Evolutionary conservation across 768 basidiomycete genomes (phyloP).

Genomic region (Leccinum subtestaceum): DNA sequence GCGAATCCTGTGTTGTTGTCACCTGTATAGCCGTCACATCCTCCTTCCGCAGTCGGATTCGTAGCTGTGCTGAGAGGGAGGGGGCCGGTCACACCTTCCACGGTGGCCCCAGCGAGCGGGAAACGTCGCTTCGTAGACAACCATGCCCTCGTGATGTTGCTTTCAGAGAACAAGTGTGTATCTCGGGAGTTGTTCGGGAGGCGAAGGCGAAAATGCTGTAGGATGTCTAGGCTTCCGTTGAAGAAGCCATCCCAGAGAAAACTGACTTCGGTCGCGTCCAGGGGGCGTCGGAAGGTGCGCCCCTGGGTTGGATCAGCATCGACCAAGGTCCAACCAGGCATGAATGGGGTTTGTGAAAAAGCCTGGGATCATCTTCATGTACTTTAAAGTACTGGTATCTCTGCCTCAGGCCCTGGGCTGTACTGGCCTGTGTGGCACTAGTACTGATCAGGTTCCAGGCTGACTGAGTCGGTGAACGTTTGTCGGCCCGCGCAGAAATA

Average conservation of each 20-base stretch:
- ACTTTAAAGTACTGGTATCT: background rate
- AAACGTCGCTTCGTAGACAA: conserved; percentile 43
- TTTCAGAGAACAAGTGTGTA: conserved; percentile 23
- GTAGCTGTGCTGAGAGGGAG: background rate
- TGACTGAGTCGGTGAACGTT: background rate
- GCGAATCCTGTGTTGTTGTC: background rate
- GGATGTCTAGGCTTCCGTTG: conserved; percentile 42
- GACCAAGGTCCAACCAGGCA: too few species aligned
- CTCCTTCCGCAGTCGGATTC: background rate
- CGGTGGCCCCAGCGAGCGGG: conserved; percentile 46
- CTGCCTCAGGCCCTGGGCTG: background rate
- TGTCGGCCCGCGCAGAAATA: background rate
- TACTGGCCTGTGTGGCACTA: background rate
- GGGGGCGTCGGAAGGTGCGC: conserved; percentile 32
- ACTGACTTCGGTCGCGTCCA: conserved; percentile 39
- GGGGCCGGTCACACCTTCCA: conserved; percentile 23
- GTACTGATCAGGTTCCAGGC: background rate
- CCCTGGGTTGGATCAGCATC: too few species aligned
- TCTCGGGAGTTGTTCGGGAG: conserved; percentile 29
- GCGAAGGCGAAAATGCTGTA: conserved; percentile 31
- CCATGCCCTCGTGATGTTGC: conserved; percentile 46
- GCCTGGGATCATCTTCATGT: background rate
- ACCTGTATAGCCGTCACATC: background rate
- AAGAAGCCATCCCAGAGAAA: conserved; percentile 45
- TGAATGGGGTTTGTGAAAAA: too few species aligned